These are phyloP conservation scores for Paraphoma chrysanthemicola DNA, from an alignment of 2,329 filamentous ascomycete genomes.

Conservation along the genomic window DNA sequence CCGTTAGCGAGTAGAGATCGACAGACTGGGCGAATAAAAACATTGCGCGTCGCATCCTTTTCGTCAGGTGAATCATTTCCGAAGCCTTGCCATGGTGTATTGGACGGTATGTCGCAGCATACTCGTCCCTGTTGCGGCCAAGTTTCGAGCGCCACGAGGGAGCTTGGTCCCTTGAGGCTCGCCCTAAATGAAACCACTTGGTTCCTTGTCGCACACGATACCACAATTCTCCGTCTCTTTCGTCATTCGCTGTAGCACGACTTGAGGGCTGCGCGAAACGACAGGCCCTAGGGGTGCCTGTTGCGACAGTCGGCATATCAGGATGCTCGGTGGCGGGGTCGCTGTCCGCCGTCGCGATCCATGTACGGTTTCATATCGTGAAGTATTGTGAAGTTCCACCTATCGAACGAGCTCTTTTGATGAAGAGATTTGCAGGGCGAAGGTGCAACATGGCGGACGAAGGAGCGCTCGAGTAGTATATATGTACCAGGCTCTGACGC, in stretches of 20 bases:
- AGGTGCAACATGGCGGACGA: not conserved
- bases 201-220: not conserved
- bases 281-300: not conserved
- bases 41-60: not conserved
- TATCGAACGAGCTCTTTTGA: not conserved
- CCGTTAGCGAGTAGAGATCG: constrained; percentile 23
- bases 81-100: not conserved
- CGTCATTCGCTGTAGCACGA: not conserved
- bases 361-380: not conserved
- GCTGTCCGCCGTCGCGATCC: not conserved
- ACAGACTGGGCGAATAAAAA: not conserved
- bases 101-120: not conserved
- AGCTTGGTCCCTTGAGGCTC: not conserved
- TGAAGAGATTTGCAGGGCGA: not conserved
- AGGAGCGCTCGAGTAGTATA: too few relatives aligned
- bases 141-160: too few relatives aligned
- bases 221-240: not conserved
- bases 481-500: too few relatives aligned
- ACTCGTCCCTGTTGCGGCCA: too few relatives aligned
- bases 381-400: not conserved
- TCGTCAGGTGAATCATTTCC: not conserved
- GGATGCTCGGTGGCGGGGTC: not conserved
- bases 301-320: not conserved
- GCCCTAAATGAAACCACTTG: not conserved
- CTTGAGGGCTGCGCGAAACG: not conserved